phyloP scores from a whole-genome alignment of 2,329 filamentous ascomycete genomes.

The Verticillium albo-atrum region DNA sequence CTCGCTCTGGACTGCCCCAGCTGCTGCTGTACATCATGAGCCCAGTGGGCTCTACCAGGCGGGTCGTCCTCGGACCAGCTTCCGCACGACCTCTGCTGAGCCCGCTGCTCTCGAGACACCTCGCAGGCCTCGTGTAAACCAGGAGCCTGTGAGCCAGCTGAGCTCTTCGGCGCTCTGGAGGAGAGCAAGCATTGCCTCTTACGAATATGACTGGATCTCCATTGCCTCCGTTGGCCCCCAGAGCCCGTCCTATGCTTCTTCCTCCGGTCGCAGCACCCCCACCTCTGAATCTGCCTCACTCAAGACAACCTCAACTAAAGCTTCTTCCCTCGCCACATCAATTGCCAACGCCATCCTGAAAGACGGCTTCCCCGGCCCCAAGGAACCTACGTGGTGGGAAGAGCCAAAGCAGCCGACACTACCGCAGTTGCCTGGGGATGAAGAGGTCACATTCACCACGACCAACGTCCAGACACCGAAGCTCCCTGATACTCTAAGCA shows the following conservation, averaged over 20 bases:
- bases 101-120: neutral
- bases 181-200: neutral
- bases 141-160: conserved; percentile 22
- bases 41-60: conserved; percentile 13
- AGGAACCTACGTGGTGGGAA: conserved; percentile 9
- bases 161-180: conserved; percentile 30
- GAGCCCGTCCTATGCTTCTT: conserved; percentile 1
- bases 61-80: conserved; percentile 8
- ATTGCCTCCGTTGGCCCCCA: neutral
- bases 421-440: neutral
- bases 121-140: conserved; percentile 18
- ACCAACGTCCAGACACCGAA: neutral
- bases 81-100: neutral
- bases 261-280: conserved; percentile 2
- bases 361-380: neutral
- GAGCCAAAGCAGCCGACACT: neutral
- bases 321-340: neutral
- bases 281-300: neutral
- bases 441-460: neutral
- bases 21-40: neutral
- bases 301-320: neutral
- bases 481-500: neutral
- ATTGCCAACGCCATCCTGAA: neutral
- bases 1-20: neutral
- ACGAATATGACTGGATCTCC: conserved; percentile 16